Percentiles rank a stretch among this genome's conserved stretches.
phyloP scores from a whole-genome alignment of 176 grass and related monocot genomes.

The Poa pratensis region DNA sequence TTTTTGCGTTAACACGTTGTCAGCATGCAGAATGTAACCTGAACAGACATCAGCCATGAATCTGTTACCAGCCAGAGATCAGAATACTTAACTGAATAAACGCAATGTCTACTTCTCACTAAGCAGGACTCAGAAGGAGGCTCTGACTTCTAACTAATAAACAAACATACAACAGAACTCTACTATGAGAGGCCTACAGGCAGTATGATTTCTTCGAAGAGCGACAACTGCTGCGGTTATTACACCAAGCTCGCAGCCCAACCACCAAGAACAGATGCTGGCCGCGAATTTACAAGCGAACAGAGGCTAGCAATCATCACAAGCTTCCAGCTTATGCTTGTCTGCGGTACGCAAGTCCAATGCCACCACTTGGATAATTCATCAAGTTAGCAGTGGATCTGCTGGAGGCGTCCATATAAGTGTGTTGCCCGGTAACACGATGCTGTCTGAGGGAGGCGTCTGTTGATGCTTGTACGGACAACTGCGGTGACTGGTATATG shows the following conservation, averaged over 20 bases:
- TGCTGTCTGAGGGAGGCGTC: not conserved
- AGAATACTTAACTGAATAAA: not conserved
- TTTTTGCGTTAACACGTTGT: not conserved
- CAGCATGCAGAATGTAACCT: not conserved
- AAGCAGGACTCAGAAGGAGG: not conserved
- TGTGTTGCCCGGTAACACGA: not conserved
- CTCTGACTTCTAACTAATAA: not conserved
- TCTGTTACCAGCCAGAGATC: not conserved
- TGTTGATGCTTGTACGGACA: not conserved
- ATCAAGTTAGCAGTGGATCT: constrained; percentile 16
- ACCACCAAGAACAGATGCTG: not conserved
- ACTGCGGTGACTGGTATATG: constrained; percentile 3
- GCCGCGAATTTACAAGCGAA: not conserved
- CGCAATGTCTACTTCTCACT: not conserved
- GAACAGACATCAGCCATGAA: constrained; percentile 1
- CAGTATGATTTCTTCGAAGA: constrained; percentile 21
- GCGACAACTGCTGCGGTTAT: not conserved
- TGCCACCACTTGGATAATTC: constrained; percentile 1
- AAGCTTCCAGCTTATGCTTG: constrained; percentile 10
- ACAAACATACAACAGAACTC: not conserved
- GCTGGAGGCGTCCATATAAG: not conserved
- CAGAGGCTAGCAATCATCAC: not conserved
- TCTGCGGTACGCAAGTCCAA: constrained; percentile 1
- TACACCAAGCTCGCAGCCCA: not conserved
- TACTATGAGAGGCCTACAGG: not conserved